Evolutionary conservation across 257 asterid species (phyloP), one percentile per base, ranked within the genome.

Genomic region (Solanum neorickii): DNA sequence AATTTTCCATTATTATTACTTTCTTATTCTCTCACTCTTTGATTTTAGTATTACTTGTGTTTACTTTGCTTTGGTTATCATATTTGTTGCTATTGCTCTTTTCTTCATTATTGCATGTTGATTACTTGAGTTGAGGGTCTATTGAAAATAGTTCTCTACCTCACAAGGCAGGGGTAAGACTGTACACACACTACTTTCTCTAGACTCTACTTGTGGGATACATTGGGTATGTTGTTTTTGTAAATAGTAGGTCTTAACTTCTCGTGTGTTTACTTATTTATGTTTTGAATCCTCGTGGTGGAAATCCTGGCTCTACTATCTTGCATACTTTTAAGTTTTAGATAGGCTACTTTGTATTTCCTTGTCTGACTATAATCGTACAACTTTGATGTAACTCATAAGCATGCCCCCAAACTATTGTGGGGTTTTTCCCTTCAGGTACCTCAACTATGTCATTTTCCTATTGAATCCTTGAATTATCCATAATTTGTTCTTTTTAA

Each of bases 121-220:
- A 8, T 8, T 59, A 20, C 12, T 21, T 3, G 27, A 9, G 5
- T 25, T 1, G 6, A 21, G 68, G 27, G 68, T 59, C 2, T 59
- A 21, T 20, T 9, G 5, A 3, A 59, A 59, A 20, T 0, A 20
- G 1, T 3, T 20, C 25, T 59, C 66, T 21, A 59, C 25, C 62
- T 52, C 21, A 21, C 68, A 20, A 8, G 68, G 68, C 4, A 59
- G 1, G 2, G 25, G 5, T 59, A 59, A 59, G 27, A 0, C 4
- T 0, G 3, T 0, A 0, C 2, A 39, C 23, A 2, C 27, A 4
- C 62, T 18, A 39, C 42, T 1, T 39, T 39, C 42, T 2, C 2
- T 39, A 39, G 9, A 52, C 9, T 52, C 62, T 52, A 16, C 60
- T 2, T 52, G 60, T 52, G 23, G 27, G 27, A 59, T 59, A 59